A percentile compares a stretch with the other conserved stretches of the same genome.
Conservation (phyloP, 1,139 yeast genomes). For the Saccharomyces hybrid region DNA sequence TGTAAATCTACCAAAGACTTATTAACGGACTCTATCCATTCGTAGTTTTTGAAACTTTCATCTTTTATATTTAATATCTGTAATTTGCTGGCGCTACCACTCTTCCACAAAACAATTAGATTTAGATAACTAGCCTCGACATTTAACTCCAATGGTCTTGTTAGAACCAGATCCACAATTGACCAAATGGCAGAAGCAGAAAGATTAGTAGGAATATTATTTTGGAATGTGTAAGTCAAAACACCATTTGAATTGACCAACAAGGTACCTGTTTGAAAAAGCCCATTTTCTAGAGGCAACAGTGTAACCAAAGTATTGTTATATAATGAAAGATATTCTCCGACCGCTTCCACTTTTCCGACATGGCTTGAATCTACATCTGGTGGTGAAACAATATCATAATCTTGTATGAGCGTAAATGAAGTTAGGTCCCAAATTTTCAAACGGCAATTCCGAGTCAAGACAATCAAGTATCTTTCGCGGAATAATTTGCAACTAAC, state of each 20-base stretch:
- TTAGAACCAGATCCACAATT: conserved; percentile 33
- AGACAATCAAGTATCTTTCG: conserved; percentile 20
- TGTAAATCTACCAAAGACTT: conserved; percentile 23
- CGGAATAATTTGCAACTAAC: conserved; percentile 20
- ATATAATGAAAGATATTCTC: conserved; percentile 19
- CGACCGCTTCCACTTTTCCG: conserved; percentile 14
- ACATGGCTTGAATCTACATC: conserved; percentile 15
- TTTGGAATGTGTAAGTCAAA: conserved; percentile 6
- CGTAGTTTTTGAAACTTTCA: conserved; percentile 18
- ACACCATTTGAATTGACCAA: conserved; percentile 23
- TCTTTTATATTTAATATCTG: conserved; percentile 32
- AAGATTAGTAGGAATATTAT: conserved; percentile 20
- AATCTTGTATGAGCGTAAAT: conserved; percentile 34
- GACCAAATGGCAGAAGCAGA: conserved; percentile 44
- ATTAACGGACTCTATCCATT: conserved; percentile 29
- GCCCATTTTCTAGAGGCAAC: conserved; percentile 40
- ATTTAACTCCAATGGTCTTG: conserved; percentile 24
- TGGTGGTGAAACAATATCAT: conserved; percentile 18
- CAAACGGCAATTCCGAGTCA: conserved; percentile 32
- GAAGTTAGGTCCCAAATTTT: conserved; percentile 49
- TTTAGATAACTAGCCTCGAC: conserved; percentile 16
- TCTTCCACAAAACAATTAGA: conserved; percentile 51
- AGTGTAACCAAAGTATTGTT: conserved; percentile 29
- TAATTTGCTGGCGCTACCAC: conserved; percentile 48
- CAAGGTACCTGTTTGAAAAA: conserved; percentile 38